Conservation (phyloP, 2,329 filamentous ascomycete genomes). For the Huntiella omanensis region DNA sequence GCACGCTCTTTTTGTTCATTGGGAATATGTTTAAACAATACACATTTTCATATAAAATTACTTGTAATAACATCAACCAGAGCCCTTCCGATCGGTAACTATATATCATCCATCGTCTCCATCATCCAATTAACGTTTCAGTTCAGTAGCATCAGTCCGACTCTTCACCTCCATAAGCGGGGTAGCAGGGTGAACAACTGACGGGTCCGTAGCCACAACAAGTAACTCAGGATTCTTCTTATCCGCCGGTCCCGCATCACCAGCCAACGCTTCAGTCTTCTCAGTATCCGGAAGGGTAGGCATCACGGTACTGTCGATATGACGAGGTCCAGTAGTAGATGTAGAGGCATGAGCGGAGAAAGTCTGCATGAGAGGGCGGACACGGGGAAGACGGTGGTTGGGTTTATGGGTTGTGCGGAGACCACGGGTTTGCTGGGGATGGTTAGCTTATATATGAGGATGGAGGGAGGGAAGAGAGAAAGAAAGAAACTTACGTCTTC, state of each 20-base stretch:
- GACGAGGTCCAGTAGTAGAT: conserved; percentile 17
- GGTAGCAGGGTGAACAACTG: conserved; percentile 28
- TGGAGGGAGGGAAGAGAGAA: background rate
- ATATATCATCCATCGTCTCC: conserved; percentile 11
- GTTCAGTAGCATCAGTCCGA: conserved; percentile 37
- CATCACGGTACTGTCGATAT: conserved; percentile 35
- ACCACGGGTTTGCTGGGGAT: conserved; percentile 18
- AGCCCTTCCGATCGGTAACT: conserved; percentile 3
- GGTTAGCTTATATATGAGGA: background rate
- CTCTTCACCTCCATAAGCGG: conserved; percentile 39
- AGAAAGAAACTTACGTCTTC: conserved; percentile 24
- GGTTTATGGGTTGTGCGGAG: conserved; percentile 30
- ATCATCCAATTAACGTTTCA: conserved; percentile 26
- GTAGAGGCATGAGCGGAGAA: conserved; percentile 32
- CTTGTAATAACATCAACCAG: background rate
- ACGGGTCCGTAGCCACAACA: conserved; percentile 38
- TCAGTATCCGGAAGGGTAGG: conserved; percentile 17
- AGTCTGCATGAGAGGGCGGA: conserved; percentile 41
- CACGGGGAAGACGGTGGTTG: conserved; percentile 17
- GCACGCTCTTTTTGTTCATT: background rate
- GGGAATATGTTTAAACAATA: background rate
- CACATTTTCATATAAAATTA: background rate
- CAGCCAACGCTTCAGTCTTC: conserved; percentile 14
- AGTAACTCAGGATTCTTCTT: conserved; percentile 22
- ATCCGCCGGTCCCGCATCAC: conserved; percentile 21